Percentiles rank a stretch among this genome's conserved stretches.
phyloP scores from a whole-genome alignment of 306 rosid species.

The Sindora glabra region DNA sequence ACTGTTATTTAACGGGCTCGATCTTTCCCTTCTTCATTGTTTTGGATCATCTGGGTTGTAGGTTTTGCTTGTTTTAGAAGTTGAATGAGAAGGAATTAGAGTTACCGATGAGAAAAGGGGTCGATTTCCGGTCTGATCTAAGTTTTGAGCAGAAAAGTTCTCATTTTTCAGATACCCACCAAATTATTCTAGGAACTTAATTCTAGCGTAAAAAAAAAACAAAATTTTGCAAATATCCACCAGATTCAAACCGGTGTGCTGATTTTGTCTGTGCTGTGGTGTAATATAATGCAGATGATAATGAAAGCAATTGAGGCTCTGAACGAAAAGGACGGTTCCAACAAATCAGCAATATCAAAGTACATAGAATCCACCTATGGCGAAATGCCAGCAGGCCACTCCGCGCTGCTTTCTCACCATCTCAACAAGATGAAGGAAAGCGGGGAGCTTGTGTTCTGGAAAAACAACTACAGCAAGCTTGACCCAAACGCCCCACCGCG shows the following conservation, averaged over 20 bases:
- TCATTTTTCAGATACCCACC: not conserved
- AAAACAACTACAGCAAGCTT: constrained; percentile 64
- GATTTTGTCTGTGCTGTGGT: not conserved
- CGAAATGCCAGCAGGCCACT: constrained; percentile 55
- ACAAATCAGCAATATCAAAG: constrained; percentile 59
- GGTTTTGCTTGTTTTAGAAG: not conserved
- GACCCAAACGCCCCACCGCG: constrained; percentile 70
- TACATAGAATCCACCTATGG: constrained; percentile 64
- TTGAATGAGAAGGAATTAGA: not conserved
- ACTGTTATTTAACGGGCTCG: no score
- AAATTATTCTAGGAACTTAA: no score
- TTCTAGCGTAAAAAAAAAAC: not conserved
- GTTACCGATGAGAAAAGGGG: not conserved
- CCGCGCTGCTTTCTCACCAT: constrained; percentile 37
- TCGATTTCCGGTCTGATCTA: not conserved
- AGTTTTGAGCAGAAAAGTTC: not conserved
- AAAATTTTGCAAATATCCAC: not conserved
- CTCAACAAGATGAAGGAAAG: constrained; percentile 61
- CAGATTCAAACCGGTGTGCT: not conserved
- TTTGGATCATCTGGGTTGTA: not conserved
- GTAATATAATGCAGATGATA: constrained; percentile 43
- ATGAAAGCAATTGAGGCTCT: constrained; percentile 54
- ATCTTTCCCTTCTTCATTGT: not conserved
- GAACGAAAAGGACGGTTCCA: constrained; percentile 48
- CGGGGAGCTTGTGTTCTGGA: constrained; percentile 61